Base-by-base conservation (phyloP, 2,329 filamentous ascomycete species). In the Raffaelea ambrosiae region DNA sequence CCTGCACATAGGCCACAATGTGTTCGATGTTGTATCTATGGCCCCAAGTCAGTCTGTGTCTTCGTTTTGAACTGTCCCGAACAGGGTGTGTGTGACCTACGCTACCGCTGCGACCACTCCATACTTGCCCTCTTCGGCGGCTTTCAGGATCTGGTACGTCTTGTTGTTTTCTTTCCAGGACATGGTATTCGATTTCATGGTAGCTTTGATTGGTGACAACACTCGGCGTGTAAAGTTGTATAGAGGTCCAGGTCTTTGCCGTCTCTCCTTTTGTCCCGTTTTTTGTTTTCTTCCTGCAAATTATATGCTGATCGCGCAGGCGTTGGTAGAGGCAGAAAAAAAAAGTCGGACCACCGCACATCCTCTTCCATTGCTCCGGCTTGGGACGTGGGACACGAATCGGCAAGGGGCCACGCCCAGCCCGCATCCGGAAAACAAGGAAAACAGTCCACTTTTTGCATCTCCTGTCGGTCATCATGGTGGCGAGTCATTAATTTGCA, bases 21-120 rank as follows among this genome's bases (percentile, higher is more conserved):
- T 77, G 78, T 65, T 85, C 81, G 53, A 84, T 67, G 58, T 86
- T 81, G 68, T 83, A 83, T 35, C 31, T 33, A 16, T 33, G n/a
- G n/a, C n/a, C n/a, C n/a, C n/a, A n/a, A n/a, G n/a, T n/a, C n/a
- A n/a, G n/a, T n/a, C n/a, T n/a, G n/a, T n/a, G n/a, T n/a, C n/a
- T n/a, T n/a, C n/a, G n/a, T n/a, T n/a, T n/a, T n/a, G n/a, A n/a
- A n/a, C n/a, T n/a, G n/a, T n/a, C n/a, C n/a, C 16, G 31, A 33
- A 9, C 9, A 33, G 31, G 9, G 31, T 9, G 31, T 9, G 31
- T 9, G 16, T 9, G 31, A 46, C 44, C 33, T 40, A 46, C 26
- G 39, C 39, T 7, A 42, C 20, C 4, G 46, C 23, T 4, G 49
- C 49, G 10, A 48, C 40, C 8, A 51, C 49, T 1, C 49, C 49